Evolutionary conservation across 1,139 yeast genomes (phyloP), one percentile per base, ranked within the genome.

Genomic region (Kurtzmaniella quercitrusa): DNA sequence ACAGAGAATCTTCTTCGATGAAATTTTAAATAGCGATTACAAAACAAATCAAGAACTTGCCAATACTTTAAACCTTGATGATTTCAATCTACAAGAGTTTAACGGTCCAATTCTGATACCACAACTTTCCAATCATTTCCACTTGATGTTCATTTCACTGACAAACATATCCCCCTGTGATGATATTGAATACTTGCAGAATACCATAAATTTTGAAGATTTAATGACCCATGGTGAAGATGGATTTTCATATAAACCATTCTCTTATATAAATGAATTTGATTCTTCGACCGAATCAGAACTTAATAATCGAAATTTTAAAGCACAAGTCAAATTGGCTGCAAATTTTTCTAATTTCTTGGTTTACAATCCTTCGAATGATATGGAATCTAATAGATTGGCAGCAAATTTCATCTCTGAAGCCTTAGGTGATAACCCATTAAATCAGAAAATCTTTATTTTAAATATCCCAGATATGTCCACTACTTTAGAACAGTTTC

Each of bases 321-420:
- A 51, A 31, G 51, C 50, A 29, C 75, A 70, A 48, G 49, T 62
- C n/a, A 54, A 57, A 41, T 50, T 69, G 38, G 60, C 63, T 60
- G 66, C 70, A 1, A 59, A 65, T 8, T 50, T 68, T 15, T 62
- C 68, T 15, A 60, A 67, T 44, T 67, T 68, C 45, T 51, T 70
- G 1, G 49, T 68, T 11, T 70, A 68, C 49, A 65, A 65, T 45
- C 60, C 59, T 50, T 50, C 54, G 18, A 52, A 49, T 31, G 48
- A 44, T 33, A 21, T 49, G 47, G 47, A 55, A 41, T 49, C 51
- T 27, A 46, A 55, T 48, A 15, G 46, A 25, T 46, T 55, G 15
- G 37, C 39, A 10, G 47, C 46, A 15, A 41, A 46, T 25, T 41
- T 34, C 33, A 50, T 59, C 34, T 56, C 58, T 42, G 43, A 44